Evolutionary conservation across 2,329 filamentous ascomycete genomes (phyloP), one percentile per base, ranked within the genome.

Genomic region (Aspergillaceae sp.): DNA sequence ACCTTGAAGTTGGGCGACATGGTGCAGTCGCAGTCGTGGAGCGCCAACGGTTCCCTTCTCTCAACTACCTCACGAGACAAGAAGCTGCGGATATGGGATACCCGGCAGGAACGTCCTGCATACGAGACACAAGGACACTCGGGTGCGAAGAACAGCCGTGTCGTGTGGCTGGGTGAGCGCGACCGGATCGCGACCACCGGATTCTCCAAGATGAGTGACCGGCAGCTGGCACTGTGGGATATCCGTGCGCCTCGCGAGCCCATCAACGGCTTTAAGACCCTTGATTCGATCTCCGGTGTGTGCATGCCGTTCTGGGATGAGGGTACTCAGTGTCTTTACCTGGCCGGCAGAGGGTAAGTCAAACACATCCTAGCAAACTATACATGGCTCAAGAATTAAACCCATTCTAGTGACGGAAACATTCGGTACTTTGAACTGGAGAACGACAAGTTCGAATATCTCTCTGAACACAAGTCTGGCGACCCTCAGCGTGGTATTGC

Each of bases 261-360:
- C 42, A 84, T 97, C 59, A 89, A 87, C 43, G 90, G 89, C 10
- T 96, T 96, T 72, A 83, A 80, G 59, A 86, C 86, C 56, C 78
- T 98, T 42, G 92, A 98, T 70, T 94, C 88, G 41, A 95, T 95
- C 61, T 96, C 91, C 40, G 92, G 92, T 65, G 90, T 98, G 49
- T 94, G 89, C 77, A 96, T 98, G 87, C 92, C 92, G 30, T 97
- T 98, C 79, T 98, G 92, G 92, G 92, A 98, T 65, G 91, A 97
- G 50, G 88, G 90, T 50, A 95, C 87, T 44, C 89, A 92, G 72
- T 94, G 88, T 66, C 75, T 98, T 62, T 98, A 96, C 70, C 79
- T 98, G 63, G 92, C 92, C 60, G 92, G 92, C 65, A 97, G 97
- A 75, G 92, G 91, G 87, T 91, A 70, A 74, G 85, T 29, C 27